A percentile compares a stretch with the other conserved stretches of the same genome.
Conservation (phyloP, 2,329 filamentous ascomycete species). For the Massarina eburnea region DNA sequence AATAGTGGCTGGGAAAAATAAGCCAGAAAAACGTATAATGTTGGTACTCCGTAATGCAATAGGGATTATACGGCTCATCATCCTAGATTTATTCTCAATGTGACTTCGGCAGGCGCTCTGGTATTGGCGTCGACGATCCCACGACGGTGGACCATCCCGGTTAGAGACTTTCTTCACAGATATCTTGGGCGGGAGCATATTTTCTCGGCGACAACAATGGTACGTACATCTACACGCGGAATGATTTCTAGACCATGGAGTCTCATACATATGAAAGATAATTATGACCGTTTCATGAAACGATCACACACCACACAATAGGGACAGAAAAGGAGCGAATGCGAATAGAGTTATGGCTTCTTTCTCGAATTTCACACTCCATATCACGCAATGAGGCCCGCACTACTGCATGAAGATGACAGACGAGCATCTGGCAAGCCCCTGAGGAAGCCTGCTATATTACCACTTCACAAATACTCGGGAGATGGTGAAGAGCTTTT, state of each 20-base stretch:
- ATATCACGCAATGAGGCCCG: constrained; percentile 16
- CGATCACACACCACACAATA: not conserved
- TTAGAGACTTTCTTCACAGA: constrained; percentile 15
- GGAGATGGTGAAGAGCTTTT: constrained; percentile 9
- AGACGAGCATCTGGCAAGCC: constrained; percentile 6
- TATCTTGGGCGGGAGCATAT: constrained; percentile 14
- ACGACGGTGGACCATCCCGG: constrained; percentile 7
- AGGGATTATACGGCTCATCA: not conserved
- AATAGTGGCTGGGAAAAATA: not conserved
- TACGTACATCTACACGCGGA: constrained; percentile 1
- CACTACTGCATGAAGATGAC: constrained; percentile 4
- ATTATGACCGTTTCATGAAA: not conserved
- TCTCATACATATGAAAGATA: not conserved
- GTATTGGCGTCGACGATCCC: constrained; percentile 12
- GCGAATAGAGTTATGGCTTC: constrained; percentile 13
- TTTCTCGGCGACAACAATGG: constrained; percentile 9
- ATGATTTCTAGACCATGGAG: not conserved
- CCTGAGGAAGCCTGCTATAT: constrained; percentile 10
- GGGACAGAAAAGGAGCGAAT: not conserved
- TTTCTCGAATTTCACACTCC: constrained; percentile 21
- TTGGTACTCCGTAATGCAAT: not conserved
- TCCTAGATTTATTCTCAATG: constrained; percentile 19
- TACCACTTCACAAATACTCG: constrained; percentile 13
- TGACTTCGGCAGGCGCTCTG: constrained; percentile 12
- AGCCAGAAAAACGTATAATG: constrained; percentile 18